Conservation (phyloP, 148 eudicot species). For the Beta vulgaris region DNA sequence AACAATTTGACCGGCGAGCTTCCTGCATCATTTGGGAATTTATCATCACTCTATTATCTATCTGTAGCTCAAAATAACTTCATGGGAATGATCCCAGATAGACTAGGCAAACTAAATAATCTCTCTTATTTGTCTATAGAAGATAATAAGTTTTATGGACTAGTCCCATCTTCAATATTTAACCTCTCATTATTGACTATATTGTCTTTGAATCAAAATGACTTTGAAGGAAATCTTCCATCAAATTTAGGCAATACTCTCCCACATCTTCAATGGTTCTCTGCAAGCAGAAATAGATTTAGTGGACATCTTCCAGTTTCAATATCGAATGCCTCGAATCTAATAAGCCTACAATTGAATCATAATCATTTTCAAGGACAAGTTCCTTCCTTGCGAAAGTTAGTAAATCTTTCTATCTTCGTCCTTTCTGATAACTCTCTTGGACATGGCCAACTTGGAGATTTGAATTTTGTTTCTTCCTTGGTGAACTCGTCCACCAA, state of each 20-base stretch:
- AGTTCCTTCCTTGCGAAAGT: conserved; percentile 24
- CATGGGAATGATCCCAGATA: background rate
- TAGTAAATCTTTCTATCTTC: background rate
- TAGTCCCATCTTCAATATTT: conserved; percentile 20
- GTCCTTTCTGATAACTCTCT: conserved; percentile 24
- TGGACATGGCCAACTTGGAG: conserved; percentile 22
- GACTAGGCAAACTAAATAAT: background rate
- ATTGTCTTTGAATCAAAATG: background rate
- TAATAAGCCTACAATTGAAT: background rate
- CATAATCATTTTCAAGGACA: conserved; percentile 12
- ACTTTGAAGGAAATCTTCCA: conserved; percentile 19
- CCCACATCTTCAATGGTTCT: background rate
- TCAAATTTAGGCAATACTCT: background rate
- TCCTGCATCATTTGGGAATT: background rate
- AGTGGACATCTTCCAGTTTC: conserved; percentile 9
- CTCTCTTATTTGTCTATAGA: background rate
- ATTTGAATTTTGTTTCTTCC: conserved; percentile 33
- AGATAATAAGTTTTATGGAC: background rate
- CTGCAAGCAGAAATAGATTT: background rate
- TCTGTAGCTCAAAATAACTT: background rate
- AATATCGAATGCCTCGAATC: conserved; percentile 14
- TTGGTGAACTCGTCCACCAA: conserved; percentile 30
- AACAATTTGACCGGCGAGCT: background rate
- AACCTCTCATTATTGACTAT: background rate
- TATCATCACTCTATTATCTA: background rate